A percentile compares a stretch with the other conserved stretches of the same genome.
Conservation (phyloP, 768 basidiomycete genomes). For the Imleria badia region DNA sequence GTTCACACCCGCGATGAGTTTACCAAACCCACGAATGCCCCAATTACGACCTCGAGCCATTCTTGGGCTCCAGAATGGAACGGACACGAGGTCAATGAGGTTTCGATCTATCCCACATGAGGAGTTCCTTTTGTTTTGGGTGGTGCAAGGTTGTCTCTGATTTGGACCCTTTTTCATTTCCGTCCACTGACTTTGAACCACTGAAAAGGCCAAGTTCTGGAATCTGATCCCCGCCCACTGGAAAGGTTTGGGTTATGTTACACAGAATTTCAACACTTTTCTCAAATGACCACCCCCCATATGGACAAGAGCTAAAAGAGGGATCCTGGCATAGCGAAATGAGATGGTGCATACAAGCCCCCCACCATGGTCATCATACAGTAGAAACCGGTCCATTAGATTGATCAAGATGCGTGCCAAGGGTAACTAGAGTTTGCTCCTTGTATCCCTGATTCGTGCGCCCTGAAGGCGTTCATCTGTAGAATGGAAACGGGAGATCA, state of each 20-base stretch:
- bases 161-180: constrained; percentile 5
- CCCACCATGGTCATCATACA: background rate
- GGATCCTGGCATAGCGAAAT: background rate
- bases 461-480: constrained; percentile 45
- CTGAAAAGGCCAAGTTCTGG: background rate
- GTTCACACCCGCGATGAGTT: constrained; percentile 12
- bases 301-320: background rate
- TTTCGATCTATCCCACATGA: constrained; percentile 7
- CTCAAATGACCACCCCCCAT: background rate
- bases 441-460: constrained; percentile 40
- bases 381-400: background rate
- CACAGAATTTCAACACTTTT: background rate
- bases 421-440: constrained; percentile 37
- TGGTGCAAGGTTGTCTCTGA: background rate
- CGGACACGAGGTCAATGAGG: constrained; percentile 7
- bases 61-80: constrained; percentile 5
- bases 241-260: background rate
- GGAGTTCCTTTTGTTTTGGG: constrained; percentile 19
- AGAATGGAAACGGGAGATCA: constrained; percentile 6
- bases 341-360: background rate
- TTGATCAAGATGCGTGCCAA: background rate
- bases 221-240: background rate
- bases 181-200: background rate
- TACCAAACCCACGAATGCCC: background rate
- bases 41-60: background rate